phyloP scores from a whole-genome alignment of 176 grass and related monocot species.

The Zea mays region DNA sequence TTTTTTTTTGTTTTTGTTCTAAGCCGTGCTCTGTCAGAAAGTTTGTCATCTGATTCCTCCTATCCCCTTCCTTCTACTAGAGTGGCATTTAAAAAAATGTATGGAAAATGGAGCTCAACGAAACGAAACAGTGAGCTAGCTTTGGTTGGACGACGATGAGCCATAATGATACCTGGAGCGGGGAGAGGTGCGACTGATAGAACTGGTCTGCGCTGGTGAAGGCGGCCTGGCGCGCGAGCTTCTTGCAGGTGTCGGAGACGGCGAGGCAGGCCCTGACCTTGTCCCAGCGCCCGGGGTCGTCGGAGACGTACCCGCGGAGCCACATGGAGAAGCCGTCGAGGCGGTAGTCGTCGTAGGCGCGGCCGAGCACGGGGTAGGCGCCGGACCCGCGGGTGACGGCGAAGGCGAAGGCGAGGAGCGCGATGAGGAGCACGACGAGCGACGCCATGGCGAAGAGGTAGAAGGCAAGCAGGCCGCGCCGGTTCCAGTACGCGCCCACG shows the following conservation, averaged over 20 bases:
- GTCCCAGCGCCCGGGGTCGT: constrained; percentile 56
- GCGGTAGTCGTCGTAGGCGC: constrained; percentile 76
- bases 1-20: not conserved
- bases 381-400: constrained; percentile 68
- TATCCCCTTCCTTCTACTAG: not conserved
- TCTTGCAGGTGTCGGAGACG: constrained; percentile 72
- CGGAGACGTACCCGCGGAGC: constrained; percentile 66
- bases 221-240: constrained; percentile 38
- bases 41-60: constrained; percentile 22
- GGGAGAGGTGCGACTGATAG: constrained; percentile 60
- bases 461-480: constrained; percentile 69
- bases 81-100: no score
- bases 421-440: constrained; percentile 72
- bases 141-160: no score
- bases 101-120: not conserved
- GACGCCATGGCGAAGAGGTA: constrained; percentile 90
- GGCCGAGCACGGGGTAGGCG: constrained; percentile 52
- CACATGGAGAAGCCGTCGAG: constrained; percentile 81
- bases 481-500: constrained; percentile 90
- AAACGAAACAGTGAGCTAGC: no score
- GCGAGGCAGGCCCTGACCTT: constrained; percentile 66
- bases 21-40: not conserved
- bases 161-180: constrained; percentile 55
- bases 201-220: constrained; percentile 61
- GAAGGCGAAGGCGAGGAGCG: constrained; percentile 77